Evolutionary conservation across 768 basidiomycete species (phyloP).

Genomic region (Hirschioporus abietinus): DNA sequence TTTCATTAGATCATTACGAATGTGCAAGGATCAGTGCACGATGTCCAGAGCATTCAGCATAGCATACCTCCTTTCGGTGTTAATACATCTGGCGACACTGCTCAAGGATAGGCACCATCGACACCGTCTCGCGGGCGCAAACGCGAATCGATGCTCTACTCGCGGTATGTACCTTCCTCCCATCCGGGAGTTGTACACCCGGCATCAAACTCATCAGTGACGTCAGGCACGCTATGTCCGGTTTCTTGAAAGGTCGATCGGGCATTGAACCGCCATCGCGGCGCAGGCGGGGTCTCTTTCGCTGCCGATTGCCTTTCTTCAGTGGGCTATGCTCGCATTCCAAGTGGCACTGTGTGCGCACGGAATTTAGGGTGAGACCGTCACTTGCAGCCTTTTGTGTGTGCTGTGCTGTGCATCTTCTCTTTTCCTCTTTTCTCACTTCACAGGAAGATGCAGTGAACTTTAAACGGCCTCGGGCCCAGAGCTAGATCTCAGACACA

Average conservation of each 20-base stretch:
- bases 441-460: too few species aligned
- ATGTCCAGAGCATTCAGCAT: conserved; percentile 17
- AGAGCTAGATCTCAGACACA: too few species aligned
- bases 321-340: conserved; percentile 22
- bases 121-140: neutral
- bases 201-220: neutral
- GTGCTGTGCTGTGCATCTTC: too few species aligned
- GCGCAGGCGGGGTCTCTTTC: conserved; percentile 20
- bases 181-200: neutral
- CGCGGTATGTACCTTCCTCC: neutral
- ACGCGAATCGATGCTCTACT: neutral
- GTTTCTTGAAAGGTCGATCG: conserved; percentile 8
- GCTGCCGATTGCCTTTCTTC: conserved; percentile 19
- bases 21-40: conserved; percentile 8
- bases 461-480: too few species aligned
- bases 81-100: conserved; percentile 21
- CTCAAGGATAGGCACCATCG: conserved; percentile 10
- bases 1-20: neutral
- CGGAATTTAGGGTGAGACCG: conserved; percentile 3
- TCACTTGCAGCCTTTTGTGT: neutral
- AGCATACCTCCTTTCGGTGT: conserved; percentile 15
- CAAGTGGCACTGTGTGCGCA: conserved; percentile 17
- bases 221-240: conserved; percentile 16
- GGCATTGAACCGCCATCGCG: conserved; percentile 16
- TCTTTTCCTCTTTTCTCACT: too few species aligned